Percentiles rank a stretch among this genome's conserved stretches.
Evolutionary conservation across 106 monocot species (phyloP).

Genomic region (Allium cepa): DNA sequence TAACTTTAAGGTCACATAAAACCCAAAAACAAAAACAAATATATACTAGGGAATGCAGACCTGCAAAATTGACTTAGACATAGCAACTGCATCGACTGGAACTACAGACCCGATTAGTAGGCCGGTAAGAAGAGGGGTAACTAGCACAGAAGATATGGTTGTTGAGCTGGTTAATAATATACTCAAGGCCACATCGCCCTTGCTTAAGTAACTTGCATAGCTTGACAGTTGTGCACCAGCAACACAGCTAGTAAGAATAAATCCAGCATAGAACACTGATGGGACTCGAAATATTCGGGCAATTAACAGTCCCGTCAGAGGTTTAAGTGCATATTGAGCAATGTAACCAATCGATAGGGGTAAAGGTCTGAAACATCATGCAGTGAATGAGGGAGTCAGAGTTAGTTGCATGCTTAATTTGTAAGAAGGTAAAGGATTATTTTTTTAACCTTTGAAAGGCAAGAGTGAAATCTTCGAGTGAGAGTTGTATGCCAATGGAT

Average conservation of each 20-base stretch:
- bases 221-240: slow-evolving; percentile 96
- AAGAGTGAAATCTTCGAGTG: slow-evolving; percentile 89
- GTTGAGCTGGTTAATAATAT: slow-evolving; percentile 89
- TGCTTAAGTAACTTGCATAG: slow-evolving; percentile 96
- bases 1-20: too few relatives aligned
- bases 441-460: slow-evolving; percentile 64
- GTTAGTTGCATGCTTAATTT: slow-evolving; percentile 7
- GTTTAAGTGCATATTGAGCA: slow-evolving; percentile 91
- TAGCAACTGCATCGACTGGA: slow-evolving; percentile 94
- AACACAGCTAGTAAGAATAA: slow-evolving; percentile 92
- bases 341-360: slow-evolving; percentile 74
- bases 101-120: slow-evolving; percentile 91
- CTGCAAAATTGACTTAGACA: slow-evolving; percentile 98
- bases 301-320: slow-evolving; percentile 71
- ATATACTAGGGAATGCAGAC: slow-evolving; percentile 21
- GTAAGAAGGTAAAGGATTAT: slow-evolving; percentile 5
- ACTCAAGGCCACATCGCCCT: slow-evolving; percentile 93
- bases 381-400: not conserved
- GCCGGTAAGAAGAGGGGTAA: slow-evolving; percentile 86
- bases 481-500: slow-evolving; percentile 88
- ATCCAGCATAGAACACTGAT: slow-evolving; percentile 87
- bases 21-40: not conserved
- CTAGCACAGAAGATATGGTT: slow-evolving; percentile 83
- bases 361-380: slow-evolving; percentile 57
- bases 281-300: slow-evolving; percentile 69